Base-by-base conservation (phyloP, 495 filamentous ascomycete species). In the Lepraria neglecta region DNA sequence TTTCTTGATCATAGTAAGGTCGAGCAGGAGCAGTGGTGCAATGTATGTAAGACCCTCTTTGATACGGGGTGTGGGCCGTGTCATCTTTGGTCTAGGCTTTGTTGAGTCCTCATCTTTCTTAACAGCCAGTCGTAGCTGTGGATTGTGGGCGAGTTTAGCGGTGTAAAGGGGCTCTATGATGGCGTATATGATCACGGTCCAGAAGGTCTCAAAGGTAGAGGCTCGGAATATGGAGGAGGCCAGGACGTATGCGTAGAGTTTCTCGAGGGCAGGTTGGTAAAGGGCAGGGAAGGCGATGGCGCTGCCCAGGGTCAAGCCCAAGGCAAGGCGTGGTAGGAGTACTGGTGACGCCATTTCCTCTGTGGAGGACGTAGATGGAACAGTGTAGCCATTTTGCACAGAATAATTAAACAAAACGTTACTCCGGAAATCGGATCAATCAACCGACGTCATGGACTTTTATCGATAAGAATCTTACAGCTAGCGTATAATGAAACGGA, bases 1-100 rank as follows among this genome's bases (percentile, higher is more conserved):
- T 58, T 73, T 73, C 59, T 73, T 73, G 61, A 73, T 72, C 61
- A 73, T 61, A 1, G 64, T 71, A 3, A 73, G 58, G 51, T 73
- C 71, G 3, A 73, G 44, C 6, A 64, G 19, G 10, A 72, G 60
- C 14, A 73, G 59, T 9, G 71, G 71, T 6, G 56, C 47, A 17
- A 70, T 59, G 40, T 70, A 72, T 11, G 44, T 66, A 7, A 66
- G 19, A 0, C 48, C 59, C 58, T 73, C 71, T 28, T 12, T 40
- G 6, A 66, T 11, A 10, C 71, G 68, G 9, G 60, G 21, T 14
- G 58, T 57, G 15, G 71, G 71, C 17, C 71, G 69, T 19, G 47
- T 63, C 71, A 73, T 70, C 28, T 62, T 60, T 1, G 65, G 69
- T 27, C 45, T 54, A 28, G 52, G 51, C 40, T 56, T 65, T 43